phyloP scores from a whole-genome alignment of 305 asterid genomes.

The Fraxinus albicans region DNA sequence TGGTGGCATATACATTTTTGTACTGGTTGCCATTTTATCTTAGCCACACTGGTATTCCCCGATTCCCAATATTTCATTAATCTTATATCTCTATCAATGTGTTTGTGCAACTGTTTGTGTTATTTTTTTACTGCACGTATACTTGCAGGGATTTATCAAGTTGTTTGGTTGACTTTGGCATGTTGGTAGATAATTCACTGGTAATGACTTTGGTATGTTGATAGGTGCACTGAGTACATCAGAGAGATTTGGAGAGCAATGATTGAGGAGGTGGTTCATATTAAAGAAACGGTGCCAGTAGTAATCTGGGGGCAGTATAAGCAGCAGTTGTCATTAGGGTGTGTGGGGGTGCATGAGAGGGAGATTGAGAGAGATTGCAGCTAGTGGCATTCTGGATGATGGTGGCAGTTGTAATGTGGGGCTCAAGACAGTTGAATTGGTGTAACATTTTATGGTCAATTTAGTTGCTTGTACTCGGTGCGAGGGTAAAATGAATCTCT shows the following conservation, averaged over 20 bases:
- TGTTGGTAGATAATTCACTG: not conserved
- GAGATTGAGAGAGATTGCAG: not conserved
- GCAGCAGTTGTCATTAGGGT: not conserved
- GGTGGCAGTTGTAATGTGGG: not conserved
- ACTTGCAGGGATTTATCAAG: not conserved
- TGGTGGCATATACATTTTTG: constrained; percentile 86
- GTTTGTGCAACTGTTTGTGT: not conserved
- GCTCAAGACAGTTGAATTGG: not conserved
- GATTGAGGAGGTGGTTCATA: not conserved
- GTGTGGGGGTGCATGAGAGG: not conserved
- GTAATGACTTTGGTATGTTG: not conserved
- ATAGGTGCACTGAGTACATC: not conserved
- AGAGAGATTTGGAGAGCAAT: not conserved
- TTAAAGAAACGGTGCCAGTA: not conserved
- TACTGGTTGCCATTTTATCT: constrained; percentile 91
- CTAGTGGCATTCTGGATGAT: not conserved
- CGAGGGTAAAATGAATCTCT: not conserved
- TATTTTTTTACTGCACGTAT: not conserved
- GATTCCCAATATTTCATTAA: not conserved
- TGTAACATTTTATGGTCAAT: not conserved
- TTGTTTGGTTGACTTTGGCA: not conserved
- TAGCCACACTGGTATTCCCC: constrained; percentile 68
- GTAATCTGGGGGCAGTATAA: not conserved
- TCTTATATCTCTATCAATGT: not conserved
- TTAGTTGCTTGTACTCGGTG: not conserved